Conservation (phyloP, 345 rosid genomes). For the Linum lewisii region DNA sequence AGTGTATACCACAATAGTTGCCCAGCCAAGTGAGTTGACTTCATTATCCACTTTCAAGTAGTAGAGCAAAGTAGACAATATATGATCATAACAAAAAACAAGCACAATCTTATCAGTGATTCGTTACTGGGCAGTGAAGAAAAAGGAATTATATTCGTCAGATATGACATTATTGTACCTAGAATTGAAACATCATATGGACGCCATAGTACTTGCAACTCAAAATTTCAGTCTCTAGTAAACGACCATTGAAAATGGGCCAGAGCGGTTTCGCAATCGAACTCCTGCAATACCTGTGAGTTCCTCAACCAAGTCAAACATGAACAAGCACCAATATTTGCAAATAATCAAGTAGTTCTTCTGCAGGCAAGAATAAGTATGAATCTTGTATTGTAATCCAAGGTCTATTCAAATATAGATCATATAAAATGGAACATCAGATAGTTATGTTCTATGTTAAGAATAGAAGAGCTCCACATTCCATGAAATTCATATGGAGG, state of each 20-base stretch:
- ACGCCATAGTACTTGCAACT: conserved; percentile 64
- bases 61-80: conserved; percentile 74
- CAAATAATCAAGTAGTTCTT: too few species aligned
- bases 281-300: conserved; percentile 26
- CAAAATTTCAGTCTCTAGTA: conserved; percentile 52
- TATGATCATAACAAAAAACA: conserved; percentile 26
- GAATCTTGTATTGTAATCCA: too few species aligned
- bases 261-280: conserved; percentile 53
- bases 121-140: background rate
- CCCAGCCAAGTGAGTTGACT: conserved; percentile 76
- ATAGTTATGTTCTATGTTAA: background rate
- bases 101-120: background rate
- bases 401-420: too few species aligned
- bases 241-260: conserved; percentile 60
- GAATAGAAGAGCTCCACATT: background rate
- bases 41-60: conserved; percentile 59
- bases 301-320: background rate
- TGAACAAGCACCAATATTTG: too few species aligned
- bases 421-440: too few species aligned
- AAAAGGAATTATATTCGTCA: too few species aligned
- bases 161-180: conserved; percentile 31
- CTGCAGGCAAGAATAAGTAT: too few species aligned
- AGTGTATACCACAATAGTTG: conserved; percentile 58
- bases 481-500: background rate
- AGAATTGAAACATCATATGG: conserved; percentile 59